Evolutionary conservation across 1,284 basidiomycete genomes (phyloP).

Genomic region (Boletus smithii): DNA sequence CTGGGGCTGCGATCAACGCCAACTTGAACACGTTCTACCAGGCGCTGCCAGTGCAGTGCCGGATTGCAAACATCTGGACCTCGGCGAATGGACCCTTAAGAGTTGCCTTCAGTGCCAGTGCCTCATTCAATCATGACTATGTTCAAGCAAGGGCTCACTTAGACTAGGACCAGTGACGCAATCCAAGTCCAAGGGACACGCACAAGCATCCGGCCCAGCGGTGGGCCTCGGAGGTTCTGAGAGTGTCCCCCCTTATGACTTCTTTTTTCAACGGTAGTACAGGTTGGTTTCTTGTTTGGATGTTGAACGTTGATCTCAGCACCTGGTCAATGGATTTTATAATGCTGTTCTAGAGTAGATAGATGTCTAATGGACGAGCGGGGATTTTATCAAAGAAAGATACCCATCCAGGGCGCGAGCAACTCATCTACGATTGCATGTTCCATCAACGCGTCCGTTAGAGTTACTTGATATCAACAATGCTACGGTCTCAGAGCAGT

Average conservation of each 20-base stretch:
- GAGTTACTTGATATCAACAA: not conserved
- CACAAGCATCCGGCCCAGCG: too few relatives aligned
- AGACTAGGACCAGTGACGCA: too few relatives aligned
- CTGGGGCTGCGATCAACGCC: slow-evolving; percentile 20
- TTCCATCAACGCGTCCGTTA: not conserved
- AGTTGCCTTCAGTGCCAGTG: slow-evolving; percentile 23
- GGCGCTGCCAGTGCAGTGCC: slow-evolving; percentile 11
- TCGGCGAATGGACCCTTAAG: too few relatives aligned
- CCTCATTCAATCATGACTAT: too few relatives aligned
- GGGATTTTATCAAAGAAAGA: slow-evolving; percentile 8
- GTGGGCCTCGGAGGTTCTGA: too few relatives aligned
- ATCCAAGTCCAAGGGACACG: too few relatives aligned
- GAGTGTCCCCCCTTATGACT: too few relatives aligned
- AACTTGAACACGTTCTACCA: slow-evolving; percentile 27
- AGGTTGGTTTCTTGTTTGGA: too few relatives aligned
- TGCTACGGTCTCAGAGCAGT: slow-evolving; percentile 14
- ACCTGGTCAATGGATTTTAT: not conserved
- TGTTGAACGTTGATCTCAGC: not conserved
- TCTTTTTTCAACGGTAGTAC: too few relatives aligned
- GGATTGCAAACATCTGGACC: slow-evolving; percentile 18
- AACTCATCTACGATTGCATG: slow-evolving; percentile 1
- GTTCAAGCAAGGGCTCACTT: too few relatives aligned
- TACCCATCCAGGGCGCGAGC: not conserved
- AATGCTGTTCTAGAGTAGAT: not conserved
- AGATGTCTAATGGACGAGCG: slow-evolving; percentile 10